phyloP scores from a whole-genome alignment of 192 early-diverging fungal genomes.

The Backusella macrospora region DNA sequence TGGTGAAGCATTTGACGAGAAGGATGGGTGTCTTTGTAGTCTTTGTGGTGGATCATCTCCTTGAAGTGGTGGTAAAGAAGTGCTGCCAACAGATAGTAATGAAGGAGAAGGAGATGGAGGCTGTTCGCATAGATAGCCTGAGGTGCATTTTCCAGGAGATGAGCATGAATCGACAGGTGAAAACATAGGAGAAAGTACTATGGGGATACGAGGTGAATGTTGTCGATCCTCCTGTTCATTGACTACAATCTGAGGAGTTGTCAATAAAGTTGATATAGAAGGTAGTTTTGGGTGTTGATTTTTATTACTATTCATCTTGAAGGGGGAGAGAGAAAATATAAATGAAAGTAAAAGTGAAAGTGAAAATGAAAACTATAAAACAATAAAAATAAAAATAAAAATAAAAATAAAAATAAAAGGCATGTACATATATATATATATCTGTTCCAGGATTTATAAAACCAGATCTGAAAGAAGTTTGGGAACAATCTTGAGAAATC shows the following conservation, averaged over 20 bases:
- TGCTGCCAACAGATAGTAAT: not conserved
- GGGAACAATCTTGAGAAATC: conserved; percentile 14
- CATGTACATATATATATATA: not conserved
- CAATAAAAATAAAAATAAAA: conserved; percentile 19
- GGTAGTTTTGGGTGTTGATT: conserved; percentile 6
- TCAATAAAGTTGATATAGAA: conserved; percentile 20
- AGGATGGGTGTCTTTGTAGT: conserved; percentile 20
- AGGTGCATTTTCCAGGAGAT: not conserved
- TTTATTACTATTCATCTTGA: conserved; percentile 9
- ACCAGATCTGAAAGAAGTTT: conserved; percentile 22
- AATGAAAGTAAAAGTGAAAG: not conserved
- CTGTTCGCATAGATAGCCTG: not conserved
- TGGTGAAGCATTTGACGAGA: conserved; percentile 9
- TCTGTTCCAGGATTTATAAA: not conserved
- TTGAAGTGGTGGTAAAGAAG: conserved; percentile 29
- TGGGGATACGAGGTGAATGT: not conserved
- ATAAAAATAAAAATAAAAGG: not conserved
- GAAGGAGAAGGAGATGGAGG: conserved; percentile 16
- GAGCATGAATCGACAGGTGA: conserved; percentile 22
- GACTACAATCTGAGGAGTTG: conserved; percentile 2
- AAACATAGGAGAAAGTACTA: conserved; percentile 15
- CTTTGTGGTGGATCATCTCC: conserved; percentile 34
- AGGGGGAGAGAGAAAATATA: not conserved
- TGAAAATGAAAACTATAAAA: conserved; percentile 8
- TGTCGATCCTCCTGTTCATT: not conserved